Evolutionary conservation across 306 rosid species (phyloP), one percentile per base, ranked within the genome.

Genomic region (Acmispon strigosus): DNA sequence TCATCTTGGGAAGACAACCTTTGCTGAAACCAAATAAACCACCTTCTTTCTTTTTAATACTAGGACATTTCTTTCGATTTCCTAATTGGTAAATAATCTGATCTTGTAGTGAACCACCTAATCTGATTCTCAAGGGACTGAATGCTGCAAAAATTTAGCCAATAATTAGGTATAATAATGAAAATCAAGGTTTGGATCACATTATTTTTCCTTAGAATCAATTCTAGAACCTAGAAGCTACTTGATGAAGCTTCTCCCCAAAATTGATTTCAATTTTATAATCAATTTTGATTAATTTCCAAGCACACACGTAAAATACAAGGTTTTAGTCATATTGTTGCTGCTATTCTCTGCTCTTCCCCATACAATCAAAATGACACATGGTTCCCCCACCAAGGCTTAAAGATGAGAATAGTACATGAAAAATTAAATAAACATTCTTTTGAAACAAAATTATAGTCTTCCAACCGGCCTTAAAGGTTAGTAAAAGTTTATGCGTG

Each of bases 31-130:
- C 87, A 65, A 90, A 90, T 72, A 84, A 29, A 0, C 88, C 86
- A 13, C 20, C 56, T 1, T 27, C 8, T 3, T 17, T 10, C 54
- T 75, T 84, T 47, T 4, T 62, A 27, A 86, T 32, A 0, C 15
- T 9, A 1, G 78, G 76, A 65, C 91, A 86, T 0, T 32, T 17
- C 27, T 24, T 29, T 3, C 15, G 70, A 2, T 10, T 32, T 0
- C 94, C 89, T 64, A 88, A 81, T 56, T 77, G 80, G 76, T 88
- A 90, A 36, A 72, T 58, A 14, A 86, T 66, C 19, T 73, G 82
- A 77, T 90, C 94, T 81, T 88, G 73, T 8, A 86, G 7, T 53
- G 96, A 90, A 9, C 96, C 96, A 81, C 94, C 96, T 20, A 87
- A 1, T 86, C 96, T 80, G 22, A 86, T 79, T 72, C 94, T 84